Evolutionary conservation across 2,329 filamentous ascomycete genomes (phyloP), one percentile per base, ranked within the genome.

Genomic region (Aspergillus sp.): DNA sequence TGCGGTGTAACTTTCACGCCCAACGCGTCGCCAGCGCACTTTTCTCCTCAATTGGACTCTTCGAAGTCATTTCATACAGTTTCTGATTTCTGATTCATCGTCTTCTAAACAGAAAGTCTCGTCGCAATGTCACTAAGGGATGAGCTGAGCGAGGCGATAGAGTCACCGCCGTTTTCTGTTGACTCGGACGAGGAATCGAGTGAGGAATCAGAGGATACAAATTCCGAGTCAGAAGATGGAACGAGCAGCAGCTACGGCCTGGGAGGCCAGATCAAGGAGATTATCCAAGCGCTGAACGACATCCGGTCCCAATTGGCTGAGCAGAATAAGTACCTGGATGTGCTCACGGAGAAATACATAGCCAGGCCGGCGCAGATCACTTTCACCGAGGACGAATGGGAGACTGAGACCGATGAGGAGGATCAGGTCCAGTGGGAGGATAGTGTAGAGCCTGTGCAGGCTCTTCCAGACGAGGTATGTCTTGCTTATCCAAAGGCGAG

Each of bases 271-370:
- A 47, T 54, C 6, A 40, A 45, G 8, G 52, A 54, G 14, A 54
- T 54, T 23, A 39, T 54, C 35, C 21, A 24, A 9, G 52, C 52
- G 21, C 44, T 54, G 14, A 47, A 37, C 6, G 52, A 54, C 33
- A 54, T 54, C 17, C 52, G 52, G 19, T 24, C 43, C 3, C 52
- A 54, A 17, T 33, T 54, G 8, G 52, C 52, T 2, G 52, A 54
- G 24, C 52, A 54, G 43, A 54, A 54, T 33, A 54, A 54, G 23
- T 54, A 54, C 21, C 33, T 54, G 33, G 52, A 54, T 41, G 33
- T 47, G 2, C 35, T 54, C 5, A 45, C 52, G 8, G 52, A 54
- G 23, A 54, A 37, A 31, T 54, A 54, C 39, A 21, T 54, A 8
- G 17, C 17, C 15, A 17, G 14, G 19, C 24, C 40, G 37, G 17